Base-by-base conservation (phyloP, 805 yeast genomes). In the Candida insectorum region DNA sequence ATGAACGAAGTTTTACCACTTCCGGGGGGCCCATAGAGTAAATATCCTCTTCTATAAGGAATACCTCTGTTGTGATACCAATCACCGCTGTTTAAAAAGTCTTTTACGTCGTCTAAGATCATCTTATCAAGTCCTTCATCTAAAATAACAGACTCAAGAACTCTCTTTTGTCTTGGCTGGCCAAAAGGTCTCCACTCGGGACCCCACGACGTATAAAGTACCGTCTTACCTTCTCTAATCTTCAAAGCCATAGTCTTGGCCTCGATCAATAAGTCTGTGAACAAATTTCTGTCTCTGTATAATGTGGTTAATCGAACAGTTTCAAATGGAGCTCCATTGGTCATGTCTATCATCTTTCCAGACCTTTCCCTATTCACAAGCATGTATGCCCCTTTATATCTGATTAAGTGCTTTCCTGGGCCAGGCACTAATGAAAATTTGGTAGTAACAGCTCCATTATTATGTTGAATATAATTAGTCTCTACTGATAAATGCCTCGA, bases 161-260 rank as follows among this genome's bases (percentile, higher is more conserved):
- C 60, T 47, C 98, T 71, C 60, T 91, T 91, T 48, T 80, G 81
- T 42, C 96, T 73, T 1, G 98, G 97, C 54, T 81, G 89, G 2
- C 98, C 98, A 65, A 93, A 93, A 4, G 95, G 95, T 51, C 97
- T 71, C 98, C 98, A 93, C 52, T 93, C 98, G 18, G 96, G 96
- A 1, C 97, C 98, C 86, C 93, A 91, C 8, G 96, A 84, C 4
- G 96, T 86, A 57, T 76, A 93, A 4, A 93, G 63, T 6, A 93
- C 97, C 0, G 97, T 93, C 52, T 88, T 91, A 6, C 98, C 97
- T 52, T 87, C 95, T 39, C 84, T 81, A 19, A 81, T 72, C 48
- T 77, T 77, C 52, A 88, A 69, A 0, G 97, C 97, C 64, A 86
- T 60, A 24, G 68, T 60, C 49, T 89, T 86, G 3, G 97, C 97